Conservation (phyloP, 306 rosid species). For the Gynostemma pentaphyllum region DNA sequence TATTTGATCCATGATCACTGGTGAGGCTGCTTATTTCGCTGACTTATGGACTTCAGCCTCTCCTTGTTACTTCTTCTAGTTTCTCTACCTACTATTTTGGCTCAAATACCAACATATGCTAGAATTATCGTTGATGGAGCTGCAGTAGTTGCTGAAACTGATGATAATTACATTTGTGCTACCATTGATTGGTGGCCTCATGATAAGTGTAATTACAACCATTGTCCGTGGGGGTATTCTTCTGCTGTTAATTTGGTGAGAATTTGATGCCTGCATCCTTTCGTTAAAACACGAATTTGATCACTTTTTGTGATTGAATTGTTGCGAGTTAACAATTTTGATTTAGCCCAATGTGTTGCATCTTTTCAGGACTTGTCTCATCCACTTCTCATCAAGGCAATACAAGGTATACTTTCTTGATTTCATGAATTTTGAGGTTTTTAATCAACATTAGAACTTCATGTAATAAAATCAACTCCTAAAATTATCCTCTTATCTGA, state of each 20-base stretch:
- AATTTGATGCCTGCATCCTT: slow-evolving; percentile 5
- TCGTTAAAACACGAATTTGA: not conserved
- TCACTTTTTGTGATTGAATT: not conserved
- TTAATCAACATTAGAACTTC: not conserved
- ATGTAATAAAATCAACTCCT: not conserved
- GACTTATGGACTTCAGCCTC: slow-evolving; percentile 42
- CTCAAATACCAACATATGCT: slow-evolving; percentile 35
- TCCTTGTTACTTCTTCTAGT: slow-evolving; percentile 36
- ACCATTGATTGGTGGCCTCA: slow-evolving; percentile 99
- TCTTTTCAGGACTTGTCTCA: slow-evolving; percentile 30
- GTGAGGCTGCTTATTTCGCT: slow-evolving; percentile 14
- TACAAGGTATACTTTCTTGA: slow-evolving; percentile 48
- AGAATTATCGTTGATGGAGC: slow-evolving; percentile 46
- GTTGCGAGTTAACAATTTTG: not conserved
- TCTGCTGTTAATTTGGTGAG: slow-evolving; percentile 63
- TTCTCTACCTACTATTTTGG: slow-evolving; percentile 29
- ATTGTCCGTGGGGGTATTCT: slow-evolving; percentile 81
- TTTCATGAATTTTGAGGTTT: not conserved
- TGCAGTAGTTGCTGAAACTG: slow-evolving; percentile 38
- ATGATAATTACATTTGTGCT: slow-evolving; percentile 77
- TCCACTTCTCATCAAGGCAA: slow-evolving; percentile 66
- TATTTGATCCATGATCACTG: not conserved
- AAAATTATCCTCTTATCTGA: not conserved
- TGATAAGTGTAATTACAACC: slow-evolving; percentile 73
- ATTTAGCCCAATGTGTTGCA: slow-evolving; percentile 2